These are phyloP conservation scores for Oryza officinalis DNA, from an alignment of 176 grass and related monocot genomes.

Conservation along the genomic window DNA sequence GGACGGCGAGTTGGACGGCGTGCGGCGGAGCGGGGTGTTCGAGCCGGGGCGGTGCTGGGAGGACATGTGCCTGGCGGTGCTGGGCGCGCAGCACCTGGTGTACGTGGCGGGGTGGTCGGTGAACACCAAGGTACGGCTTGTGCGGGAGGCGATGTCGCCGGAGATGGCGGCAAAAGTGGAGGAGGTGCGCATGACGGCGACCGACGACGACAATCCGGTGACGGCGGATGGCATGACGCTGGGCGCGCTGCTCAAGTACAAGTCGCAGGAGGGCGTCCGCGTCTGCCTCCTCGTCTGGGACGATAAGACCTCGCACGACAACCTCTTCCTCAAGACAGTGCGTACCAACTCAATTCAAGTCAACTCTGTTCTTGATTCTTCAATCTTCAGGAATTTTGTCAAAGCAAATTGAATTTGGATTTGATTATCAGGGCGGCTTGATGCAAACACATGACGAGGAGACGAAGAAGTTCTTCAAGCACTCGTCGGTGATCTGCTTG, in stretches of 20 bases:
- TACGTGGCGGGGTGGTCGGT: slow-evolving; percentile 90
- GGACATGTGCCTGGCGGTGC: slow-evolving; percentile 75
- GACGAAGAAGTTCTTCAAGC: slow-evolving; percentile 62
- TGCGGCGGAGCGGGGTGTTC: slow-evolving; percentile 3
- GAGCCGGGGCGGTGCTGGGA: slow-evolving; percentile 73
- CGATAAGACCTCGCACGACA: slow-evolving; percentile 59
- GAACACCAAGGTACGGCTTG: slow-evolving; percentile 40
- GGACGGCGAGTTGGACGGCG: slow-evolving; percentile 24
- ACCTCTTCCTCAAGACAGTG: slow-evolving; percentile 23
- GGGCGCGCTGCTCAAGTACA: slow-evolving; percentile 76
- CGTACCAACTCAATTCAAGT: background rate
- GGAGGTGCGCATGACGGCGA: background rate
- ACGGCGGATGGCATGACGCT: slow-evolving; percentile 43
- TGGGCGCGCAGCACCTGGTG: slow-evolving; percentile 68
- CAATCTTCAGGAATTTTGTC: background rate
- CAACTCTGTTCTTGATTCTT: background rate
- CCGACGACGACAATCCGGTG: too few relatives aligned
- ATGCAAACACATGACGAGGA: slow-evolving; percentile 79
- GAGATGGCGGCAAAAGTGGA: slow-evolving; percentile 34
- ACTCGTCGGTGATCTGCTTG: slow-evolving; percentile 76
- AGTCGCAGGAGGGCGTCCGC: slow-evolving; percentile 76
- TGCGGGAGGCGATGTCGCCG: slow-evolving; percentile 45
- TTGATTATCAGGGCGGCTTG: slow-evolving; percentile 38
- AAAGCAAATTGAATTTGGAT: background rate
- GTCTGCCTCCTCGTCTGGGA: slow-evolving; percentile 84